These are phyloP conservation scores for Pistacia atlantica DNA, from an alignment of 345 rosid species.

Conservation along the genomic window DNA sequence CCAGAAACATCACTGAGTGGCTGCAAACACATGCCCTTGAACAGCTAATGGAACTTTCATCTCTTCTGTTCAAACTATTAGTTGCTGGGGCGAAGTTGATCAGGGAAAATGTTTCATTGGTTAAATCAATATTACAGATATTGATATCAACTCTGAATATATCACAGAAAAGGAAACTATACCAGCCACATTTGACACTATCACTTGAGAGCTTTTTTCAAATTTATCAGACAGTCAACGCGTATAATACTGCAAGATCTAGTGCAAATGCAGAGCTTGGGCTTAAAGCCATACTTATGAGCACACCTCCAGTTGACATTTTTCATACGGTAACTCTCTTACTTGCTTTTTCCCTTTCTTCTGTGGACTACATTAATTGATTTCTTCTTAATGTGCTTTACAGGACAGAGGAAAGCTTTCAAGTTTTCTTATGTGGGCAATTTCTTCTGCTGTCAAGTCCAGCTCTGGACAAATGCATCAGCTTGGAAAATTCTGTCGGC, in stretches of 20 bases:
- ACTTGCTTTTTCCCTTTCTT: not conserved
- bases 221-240: conserved; percentile 53
- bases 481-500: conserved; percentile 26
- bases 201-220: conserved; percentile 62
- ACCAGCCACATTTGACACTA: conserved; percentile 76
- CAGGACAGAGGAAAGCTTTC: conserved; percentile 68
- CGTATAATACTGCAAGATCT: conserved; percentile 28
- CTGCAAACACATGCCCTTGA: conserved; percentile 73
- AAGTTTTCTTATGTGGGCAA: conserved; percentile 72
- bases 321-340: conserved; percentile 51
- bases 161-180: conserved; percentile 70
- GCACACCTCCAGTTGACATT: conserved; percentile 66
- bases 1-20: conserved; percentile 64
- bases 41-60: conserved; percentile 68
- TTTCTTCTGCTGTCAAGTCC: conserved; percentile 62
- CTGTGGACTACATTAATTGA: conserved; percentile 4
- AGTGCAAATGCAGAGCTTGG: conserved; percentile 52
- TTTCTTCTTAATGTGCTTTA: conserved; percentile 22
- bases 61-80: conserved; percentile 61
- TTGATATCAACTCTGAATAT: conserved; percentile 57
- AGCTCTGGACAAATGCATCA: conserved; percentile 34
- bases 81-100: conserved; percentile 44
- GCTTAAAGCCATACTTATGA: conserved; percentile 67
- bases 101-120: conserved; percentile 39
- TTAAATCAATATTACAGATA: conserved; percentile 50